Base-by-base conservation (phyloP, 2,329 filamentous ascomycete species). In the Chalara sp. region DNA sequence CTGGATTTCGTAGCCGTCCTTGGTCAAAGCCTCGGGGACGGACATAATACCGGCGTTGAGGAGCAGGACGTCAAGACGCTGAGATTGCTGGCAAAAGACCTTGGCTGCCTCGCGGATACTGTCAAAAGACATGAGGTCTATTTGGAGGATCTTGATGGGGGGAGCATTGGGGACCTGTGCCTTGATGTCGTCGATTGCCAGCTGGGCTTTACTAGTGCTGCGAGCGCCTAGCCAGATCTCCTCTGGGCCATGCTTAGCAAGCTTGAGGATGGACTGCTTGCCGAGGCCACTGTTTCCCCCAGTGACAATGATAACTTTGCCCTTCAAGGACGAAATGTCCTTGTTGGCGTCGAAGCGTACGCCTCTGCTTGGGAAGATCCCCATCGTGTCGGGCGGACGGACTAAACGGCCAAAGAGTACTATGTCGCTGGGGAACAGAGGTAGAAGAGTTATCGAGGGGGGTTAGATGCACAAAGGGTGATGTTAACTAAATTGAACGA, bases 1-100 rank as follows among this genome's bases (percentile, higher is more conserved):
- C 51, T 74, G 69, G 10, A 69, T 54, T 55, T 77, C 75, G 51
- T 74, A 76, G 13, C 72, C 72, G 13, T 76, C 70, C 29, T 60
- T 57, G 5, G 70, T 73, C 12, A 68, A 54, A 2, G 51, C 63
- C 0, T 67, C 61, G 7, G 68, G 64, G 12, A 53, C 57, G 0
- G 65, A 68, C 67, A 74, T 71, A 33, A 73, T 63, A 1, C 69
- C 72, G 1, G 72, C 72, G 53, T 74, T 73, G 49, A 67, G 68
- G 51, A 75, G 65, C 6, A 75, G 60, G 42, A 74, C 65, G 53
- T 75, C 72, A 5, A 76, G 63, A 4, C 64, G 65, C 21, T 21
- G 21, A 21, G 21, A 21, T 21, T 21, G 21, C 21, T 21, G 21
- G 21, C 21, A 21, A 54, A 79, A 70, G 2, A 57, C 57, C 1